Conservation (phyloP, 2,329 filamentous ascomycete species). For the Fusarium torreyae region DNA sequence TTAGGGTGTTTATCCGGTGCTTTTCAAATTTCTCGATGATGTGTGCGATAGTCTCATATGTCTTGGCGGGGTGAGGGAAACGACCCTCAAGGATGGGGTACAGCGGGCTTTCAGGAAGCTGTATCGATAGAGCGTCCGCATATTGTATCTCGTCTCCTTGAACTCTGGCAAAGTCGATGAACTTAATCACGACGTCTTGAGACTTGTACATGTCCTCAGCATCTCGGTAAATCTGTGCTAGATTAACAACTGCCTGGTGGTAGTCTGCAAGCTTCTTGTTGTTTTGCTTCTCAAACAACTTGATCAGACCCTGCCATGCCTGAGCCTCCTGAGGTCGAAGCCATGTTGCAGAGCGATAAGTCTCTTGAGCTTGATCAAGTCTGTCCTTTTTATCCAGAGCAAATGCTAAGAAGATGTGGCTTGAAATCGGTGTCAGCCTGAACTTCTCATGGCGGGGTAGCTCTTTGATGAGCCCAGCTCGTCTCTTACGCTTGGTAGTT, state of each 20-base stretch:
- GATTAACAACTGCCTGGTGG: conserved; percentile 77
- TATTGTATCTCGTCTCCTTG: conserved; percentile 82
- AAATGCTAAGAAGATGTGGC: conserved; percentile 89
- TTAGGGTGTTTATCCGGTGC: conserved; percentile 89
- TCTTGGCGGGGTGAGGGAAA: conserved; percentile 82
- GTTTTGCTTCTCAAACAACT: conserved; percentile 85
- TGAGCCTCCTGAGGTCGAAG: conserved; percentile 84
- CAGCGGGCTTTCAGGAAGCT: conserved; percentile 84
- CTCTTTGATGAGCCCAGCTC: background rate
- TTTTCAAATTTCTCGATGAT: conserved; percentile 90
- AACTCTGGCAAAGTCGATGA: conserved; percentile 79
- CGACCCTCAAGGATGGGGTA: conserved; percentile 89
- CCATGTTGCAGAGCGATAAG: conserved; percentile 80
- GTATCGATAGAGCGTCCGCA: conserved; percentile 80
- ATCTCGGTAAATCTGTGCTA: conserved; percentile 82
- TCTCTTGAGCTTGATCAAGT: conserved; percentile 79
- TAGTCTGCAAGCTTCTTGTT: conserved; percentile 80
- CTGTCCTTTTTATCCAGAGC: conserved; percentile 83
- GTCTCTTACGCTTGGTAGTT: conserved; percentile 86
- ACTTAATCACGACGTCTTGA: conserved; percentile 82
- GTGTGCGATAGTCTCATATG: conserved; percentile 86
- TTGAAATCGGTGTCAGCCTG: conserved; percentile 53
- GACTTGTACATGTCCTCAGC: conserved; percentile 75
- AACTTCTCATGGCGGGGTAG: conserved; percentile 26
- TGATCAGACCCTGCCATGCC: conserved; percentile 91